These are phyloP conservation scores for Schizothecium vesticola DNA, from an alignment of 495 filamentous ascomycete species.

Conservation along the genomic window DNA sequence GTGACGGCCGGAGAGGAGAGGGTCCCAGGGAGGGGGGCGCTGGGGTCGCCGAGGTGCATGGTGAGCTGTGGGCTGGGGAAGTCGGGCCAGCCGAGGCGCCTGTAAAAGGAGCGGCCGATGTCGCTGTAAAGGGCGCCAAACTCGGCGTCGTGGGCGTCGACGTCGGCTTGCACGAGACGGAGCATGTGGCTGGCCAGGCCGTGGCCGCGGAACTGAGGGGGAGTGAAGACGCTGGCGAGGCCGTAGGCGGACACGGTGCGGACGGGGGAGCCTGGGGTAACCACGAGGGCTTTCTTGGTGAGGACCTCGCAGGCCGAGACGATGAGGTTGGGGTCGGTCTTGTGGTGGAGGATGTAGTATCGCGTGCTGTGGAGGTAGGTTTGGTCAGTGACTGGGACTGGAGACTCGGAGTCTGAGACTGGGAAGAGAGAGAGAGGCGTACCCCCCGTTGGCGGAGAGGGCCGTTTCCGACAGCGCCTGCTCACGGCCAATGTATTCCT, in stretches of 20 bases:
- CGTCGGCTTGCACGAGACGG: constrained; percentile 7
- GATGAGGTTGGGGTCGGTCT: constrained; percentile 14
- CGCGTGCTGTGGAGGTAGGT: background rate
- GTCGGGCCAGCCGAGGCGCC: constrained; percentile 16
- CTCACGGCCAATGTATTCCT: constrained; percentile 19
- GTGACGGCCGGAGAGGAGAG: background rate
- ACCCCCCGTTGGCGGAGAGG: constrained; percentile 14
- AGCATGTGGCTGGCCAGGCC: constrained; percentile 19
- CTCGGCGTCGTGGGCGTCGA: constrained; percentile 1
- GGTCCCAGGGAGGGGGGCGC: background rate
- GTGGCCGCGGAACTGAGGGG: constrained; percentile 11
- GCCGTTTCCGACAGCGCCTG: constrained; percentile 13
- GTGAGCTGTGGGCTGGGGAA: constrained; percentile 15
- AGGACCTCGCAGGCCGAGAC: constrained; percentile 21
- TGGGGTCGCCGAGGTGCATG: background rate
- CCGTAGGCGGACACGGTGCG: constrained; percentile 6
- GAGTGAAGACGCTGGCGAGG: constrained; percentile 21
- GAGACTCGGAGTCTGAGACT: background rate
- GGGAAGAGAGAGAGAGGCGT: background rate
- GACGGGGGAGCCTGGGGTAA: background rate
- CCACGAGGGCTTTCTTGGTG: constrained; percentile 9
- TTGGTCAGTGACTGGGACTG: background rate
- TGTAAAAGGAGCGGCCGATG: constrained; percentile 16
- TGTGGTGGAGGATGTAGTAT: constrained; percentile 19
- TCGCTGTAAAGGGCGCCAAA: constrained; percentile 18